phyloP scores from a whole-genome alignment of 2,329 filamentous ascomycete genomes.

The Hansfordia pulvinata region DNA sequence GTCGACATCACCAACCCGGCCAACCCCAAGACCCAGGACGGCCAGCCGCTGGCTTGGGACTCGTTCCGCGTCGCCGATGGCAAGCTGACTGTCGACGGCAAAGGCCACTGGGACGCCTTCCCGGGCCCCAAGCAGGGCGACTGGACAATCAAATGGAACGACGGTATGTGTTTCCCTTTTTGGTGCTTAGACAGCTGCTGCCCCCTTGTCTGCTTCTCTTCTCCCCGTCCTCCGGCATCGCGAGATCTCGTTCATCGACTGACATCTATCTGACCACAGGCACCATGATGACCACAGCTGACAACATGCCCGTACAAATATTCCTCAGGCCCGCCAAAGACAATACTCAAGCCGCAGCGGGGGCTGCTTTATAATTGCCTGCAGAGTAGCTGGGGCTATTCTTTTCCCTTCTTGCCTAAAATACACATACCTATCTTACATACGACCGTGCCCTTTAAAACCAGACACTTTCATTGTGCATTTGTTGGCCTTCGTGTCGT shows the following conservation, averaged over 20 bases:
- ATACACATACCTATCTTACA: no score
- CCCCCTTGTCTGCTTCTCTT: not conserved
- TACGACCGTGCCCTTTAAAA: no score
- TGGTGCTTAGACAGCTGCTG: not conserved
- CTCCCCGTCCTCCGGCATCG: not conserved
- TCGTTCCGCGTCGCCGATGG: constrained; percentile 18
- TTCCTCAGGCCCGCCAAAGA: no score
- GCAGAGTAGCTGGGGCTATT: no score
- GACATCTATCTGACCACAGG: constrained; percentile 9
- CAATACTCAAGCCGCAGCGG: no score
- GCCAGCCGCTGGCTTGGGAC: constrained; percentile 16
- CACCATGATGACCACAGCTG: constrained; percentile 12
- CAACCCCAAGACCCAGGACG: constrained; percentile 9
- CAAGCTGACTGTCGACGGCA: no score
- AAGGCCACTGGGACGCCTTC: constrained; percentile 11
- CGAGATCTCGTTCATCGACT: constrained; percentile 1
- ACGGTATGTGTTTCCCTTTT: constrained; percentile 15
- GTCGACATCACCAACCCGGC: constrained; percentile 19
- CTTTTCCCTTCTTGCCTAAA: no score
- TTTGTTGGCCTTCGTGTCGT: no score
- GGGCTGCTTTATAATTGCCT: no score
- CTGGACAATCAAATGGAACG: constrained; percentile 22
- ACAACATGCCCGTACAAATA: constrained; percentile 21
- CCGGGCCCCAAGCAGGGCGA: constrained; percentile 9
- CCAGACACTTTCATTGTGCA: no score